Evolutionary conservation across 768 basidiomycete species (phyloP).

Genomic region (Antrodiella citrinella): DNA sequence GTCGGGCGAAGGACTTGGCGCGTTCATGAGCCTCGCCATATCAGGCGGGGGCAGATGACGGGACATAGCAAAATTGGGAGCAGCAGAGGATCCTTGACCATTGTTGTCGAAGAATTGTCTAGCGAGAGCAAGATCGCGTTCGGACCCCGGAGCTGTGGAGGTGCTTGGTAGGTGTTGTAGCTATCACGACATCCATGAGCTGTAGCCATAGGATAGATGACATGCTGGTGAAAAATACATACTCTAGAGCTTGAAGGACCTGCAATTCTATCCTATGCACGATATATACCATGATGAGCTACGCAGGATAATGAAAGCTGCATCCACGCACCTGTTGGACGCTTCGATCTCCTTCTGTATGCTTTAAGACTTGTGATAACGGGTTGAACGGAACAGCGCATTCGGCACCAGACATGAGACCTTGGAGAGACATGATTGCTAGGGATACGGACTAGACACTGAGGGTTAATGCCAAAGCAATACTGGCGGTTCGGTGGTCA

Average conservation of each 20-base stretch:
- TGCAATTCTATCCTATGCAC: constrained; percentile 67
- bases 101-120: constrained; percentile 68
- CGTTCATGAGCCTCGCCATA: constrained; percentile 16
- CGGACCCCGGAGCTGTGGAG: constrained; percentile 38
- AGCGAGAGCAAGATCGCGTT: constrained; percentile 67
- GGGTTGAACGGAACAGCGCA: constrained; percentile 83
- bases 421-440: constrained; percentile 59
- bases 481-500: no score
- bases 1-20: constrained; percentile 23
- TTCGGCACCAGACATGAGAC: constrained; percentile 82
- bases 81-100: constrained; percentile 25
- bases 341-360: constrained; percentile 82
- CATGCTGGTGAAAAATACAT: constrained; percentile 22
- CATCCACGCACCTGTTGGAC: constrained; percentile 59
- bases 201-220: no score
- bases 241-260: constrained; percentile 70
- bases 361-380: constrained; percentile 81
- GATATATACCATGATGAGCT: neutral
- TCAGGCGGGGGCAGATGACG: constrained; percentile 26
- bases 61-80: constrained; percentile 28
- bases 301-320: neutral
- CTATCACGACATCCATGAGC: no score
- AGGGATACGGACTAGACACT: no score
- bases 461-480: no score
- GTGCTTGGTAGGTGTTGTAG: constrained; percentile 69